Conservation (phyloP, 2,329 filamentous ascomycete genomes). For the Phaeosphaeriaceae sp. region DNA sequence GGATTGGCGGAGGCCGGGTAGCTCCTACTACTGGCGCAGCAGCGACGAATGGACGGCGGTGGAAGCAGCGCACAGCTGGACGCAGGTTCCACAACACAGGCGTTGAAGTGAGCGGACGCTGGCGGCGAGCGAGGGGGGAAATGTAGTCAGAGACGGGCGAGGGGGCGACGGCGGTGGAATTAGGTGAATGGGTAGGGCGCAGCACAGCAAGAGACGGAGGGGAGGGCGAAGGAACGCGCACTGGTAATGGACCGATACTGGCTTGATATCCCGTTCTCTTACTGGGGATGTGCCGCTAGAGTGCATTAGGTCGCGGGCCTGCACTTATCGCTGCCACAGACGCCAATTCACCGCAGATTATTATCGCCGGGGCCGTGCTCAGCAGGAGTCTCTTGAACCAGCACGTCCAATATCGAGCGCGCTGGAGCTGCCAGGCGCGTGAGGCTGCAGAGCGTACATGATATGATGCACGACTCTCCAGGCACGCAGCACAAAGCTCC, state of each 20-base stretch:
- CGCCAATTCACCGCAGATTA: slow-evolving; percentile 25
- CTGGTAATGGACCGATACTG: slow-evolving; percentile 8
- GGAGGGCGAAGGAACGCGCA: slow-evolving; percentile 8
- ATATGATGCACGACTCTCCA: neutral
- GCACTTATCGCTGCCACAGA: slow-evolving; percentile 26
- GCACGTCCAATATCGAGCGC: slow-evolving; percentile 23
- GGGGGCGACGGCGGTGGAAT: slow-evolving; percentile 1
- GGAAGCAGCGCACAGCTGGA: slow-evolving; percentile 22
- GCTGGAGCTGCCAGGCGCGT: neutral
- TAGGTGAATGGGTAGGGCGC: slow-evolving; percentile 5
- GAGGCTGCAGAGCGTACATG: neutral
- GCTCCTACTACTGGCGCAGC: slow-evolving; percentile 6
- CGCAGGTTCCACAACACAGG: slow-evolving; percentile 24
- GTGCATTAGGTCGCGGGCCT: slow-evolving; percentile 21
- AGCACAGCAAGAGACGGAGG: slow-evolving; percentile 5
- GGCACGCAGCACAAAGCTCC: neutral
- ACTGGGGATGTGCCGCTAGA: slow-evolving; percentile 20
- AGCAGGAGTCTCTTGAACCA: neutral
- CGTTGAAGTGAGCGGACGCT: slow-evolving; percentile 30
- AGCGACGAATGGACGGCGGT: slow-evolving; percentile 15
- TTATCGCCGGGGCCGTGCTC: slow-evolving; percentile 26
- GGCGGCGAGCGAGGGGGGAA: slow-evolving; percentile 10
- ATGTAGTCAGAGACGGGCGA: neutral
- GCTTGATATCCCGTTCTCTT: slow-evolving; percentile 21
- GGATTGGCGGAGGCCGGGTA: slow-evolving; percentile 17